Conservation (phyloP, 1,284 basidiomycete species). For the Cystobasidiaceae sp. region DNA sequence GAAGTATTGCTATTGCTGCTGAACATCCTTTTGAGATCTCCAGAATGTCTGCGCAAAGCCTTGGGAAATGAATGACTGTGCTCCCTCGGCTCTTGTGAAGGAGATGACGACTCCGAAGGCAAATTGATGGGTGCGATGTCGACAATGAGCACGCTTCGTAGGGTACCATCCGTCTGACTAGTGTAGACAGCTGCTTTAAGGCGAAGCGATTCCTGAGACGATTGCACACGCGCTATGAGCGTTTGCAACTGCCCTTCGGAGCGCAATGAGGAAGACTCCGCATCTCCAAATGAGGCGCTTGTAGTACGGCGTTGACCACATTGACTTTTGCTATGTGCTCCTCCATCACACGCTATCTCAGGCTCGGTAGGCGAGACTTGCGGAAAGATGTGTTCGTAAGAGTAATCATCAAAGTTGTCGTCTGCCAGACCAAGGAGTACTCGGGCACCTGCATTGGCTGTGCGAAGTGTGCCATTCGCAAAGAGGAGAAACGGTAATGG, state of each 20-base stretch:
- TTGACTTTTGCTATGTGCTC: background rate
- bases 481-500: conserved; percentile 15
- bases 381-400: conserved; percentile 16
- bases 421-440: conserved; percentile 18
- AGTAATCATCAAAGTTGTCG: background rate
- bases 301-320: background rate
- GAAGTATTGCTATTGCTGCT: too few species aligned
- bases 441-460: conserved; percentile 11
- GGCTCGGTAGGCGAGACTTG: too few species aligned
- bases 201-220: background rate
- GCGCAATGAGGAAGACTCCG: background rate
- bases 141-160: conserved; percentile 14
- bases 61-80: background rate
- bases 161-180: background rate
- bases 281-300: background rate
- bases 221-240: conserved; percentile 16
- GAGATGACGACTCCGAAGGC: background rate
- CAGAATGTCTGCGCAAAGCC: too few species aligned
- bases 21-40: too few species aligned
- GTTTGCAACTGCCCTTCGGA: conserved; percentile 3
- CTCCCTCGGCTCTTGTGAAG: background rate
- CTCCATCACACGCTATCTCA: too few species aligned
- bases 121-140: background rate
- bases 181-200: conserved; percentile 7
- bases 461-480: background rate